A percentile compares a stretch with the other conserved stretches of the same genome.
These are phyloP conservation scores for Populus hybrid DNA, from an alignment of 441 rosid genomes.

Conservation along the genomic window DNA sequence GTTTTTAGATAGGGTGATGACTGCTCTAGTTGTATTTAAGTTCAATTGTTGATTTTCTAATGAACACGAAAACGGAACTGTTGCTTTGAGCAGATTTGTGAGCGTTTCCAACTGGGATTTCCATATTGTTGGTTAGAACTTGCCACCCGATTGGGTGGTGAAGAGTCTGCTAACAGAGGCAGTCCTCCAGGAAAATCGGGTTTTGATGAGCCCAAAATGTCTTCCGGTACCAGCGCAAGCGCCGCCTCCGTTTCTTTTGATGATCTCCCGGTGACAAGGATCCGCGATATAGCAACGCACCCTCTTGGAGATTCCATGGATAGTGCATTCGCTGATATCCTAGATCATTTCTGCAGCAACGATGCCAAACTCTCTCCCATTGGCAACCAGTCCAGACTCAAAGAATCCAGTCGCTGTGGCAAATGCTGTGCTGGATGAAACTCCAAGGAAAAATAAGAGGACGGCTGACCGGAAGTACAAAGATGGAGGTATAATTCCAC, in stretches of 20 bases:
- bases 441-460: slow-evolving; percentile 11
- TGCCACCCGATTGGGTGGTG: slow-evolving; percentile 21
- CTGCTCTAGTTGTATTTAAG: background rate
- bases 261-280: slow-evolving; percentile 37
- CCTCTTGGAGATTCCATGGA: slow-evolving; percentile 20
- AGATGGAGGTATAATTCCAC: slow-evolving; percentile 1
- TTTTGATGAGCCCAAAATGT: background rate
- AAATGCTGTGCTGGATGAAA: slow-evolving; percentile 12
- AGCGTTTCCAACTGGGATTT: slow-evolving; percentile 53
- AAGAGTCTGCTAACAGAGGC: slow-evolving; percentile 22
- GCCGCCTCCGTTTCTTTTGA: slow-evolving; percentile 23
- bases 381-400: background rate
- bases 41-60: background rate
- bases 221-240: slow-evolving; percentile 6
- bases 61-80: background rate
- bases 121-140: slow-evolving; percentile 55
- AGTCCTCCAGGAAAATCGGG: slow-evolving; percentile 6
- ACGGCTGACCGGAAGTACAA: slow-evolving; percentile 5
- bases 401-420: background rate
- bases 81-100: slow-evolving; percentile 39
- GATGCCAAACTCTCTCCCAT: slow-evolving; percentile 9
- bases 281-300: slow-evolving; percentile 37
- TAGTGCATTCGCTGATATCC: slow-evolving; percentile 23
- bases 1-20: background rate
- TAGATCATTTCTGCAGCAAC: slow-evolving; percentile 20